These are phyloP conservation scores for Phoma sp. DNA, from an alignment of 2,329 filamentous ascomycete genomes.

Conservation along the genomic window DNA sequence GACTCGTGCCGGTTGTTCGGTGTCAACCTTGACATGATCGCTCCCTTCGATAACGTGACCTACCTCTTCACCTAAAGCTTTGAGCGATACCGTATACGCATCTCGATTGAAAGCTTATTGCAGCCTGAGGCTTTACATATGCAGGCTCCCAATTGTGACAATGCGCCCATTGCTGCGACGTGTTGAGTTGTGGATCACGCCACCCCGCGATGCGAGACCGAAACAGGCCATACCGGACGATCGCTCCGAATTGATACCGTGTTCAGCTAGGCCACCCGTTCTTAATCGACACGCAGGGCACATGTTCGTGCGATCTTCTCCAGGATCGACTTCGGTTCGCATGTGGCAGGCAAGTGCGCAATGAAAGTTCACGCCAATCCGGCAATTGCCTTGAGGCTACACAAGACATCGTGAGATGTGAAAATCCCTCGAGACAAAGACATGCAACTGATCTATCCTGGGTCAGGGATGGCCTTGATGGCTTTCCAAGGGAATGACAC, in stretches of 20 bases:
- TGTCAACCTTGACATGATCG: no score
- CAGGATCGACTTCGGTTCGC: background rate
- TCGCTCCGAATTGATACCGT: background rate
- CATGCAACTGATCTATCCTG: background rate
- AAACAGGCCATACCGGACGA: background rate
- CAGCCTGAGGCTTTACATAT: no score
- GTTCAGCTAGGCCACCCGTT: conserved; percentile 2
- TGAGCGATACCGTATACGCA: no score
- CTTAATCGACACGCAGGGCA: conserved; percentile 1
- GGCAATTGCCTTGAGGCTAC: background rate
- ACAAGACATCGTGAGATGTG: background rate
- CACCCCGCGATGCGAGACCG: conserved; percentile 6
- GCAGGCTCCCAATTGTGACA: no score
- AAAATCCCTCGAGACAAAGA: no score
- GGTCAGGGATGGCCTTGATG: background rate
- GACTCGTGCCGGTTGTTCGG: no score
- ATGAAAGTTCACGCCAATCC: background rate
- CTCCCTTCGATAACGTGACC: no score
- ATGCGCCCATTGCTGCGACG: no score
- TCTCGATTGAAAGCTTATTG: no score
- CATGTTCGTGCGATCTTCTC: background rate
- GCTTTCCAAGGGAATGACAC: background rate
- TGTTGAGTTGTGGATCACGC: background rate
- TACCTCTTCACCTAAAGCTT: no score
- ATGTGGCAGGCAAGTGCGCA: background rate